phyloP scores from a whole-genome alignment of 2,329 filamentous ascomycete genomes.

The Myriosclerotinia curreyana region DNA sequence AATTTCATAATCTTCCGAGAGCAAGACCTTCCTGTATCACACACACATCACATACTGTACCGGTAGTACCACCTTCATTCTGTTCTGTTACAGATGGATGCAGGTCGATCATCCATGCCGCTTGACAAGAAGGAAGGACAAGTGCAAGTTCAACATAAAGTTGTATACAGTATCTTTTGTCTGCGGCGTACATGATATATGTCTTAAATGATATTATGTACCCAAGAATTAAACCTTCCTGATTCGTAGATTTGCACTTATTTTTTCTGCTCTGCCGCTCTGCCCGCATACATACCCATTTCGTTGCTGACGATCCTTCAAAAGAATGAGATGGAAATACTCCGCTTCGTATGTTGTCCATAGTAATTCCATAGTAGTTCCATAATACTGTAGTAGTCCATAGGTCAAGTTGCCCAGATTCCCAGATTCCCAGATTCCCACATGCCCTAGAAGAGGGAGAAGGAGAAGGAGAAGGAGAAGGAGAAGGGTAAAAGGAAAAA shows the following conservation, averaged over 20 bases:
- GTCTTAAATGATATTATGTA: conserved; percentile 17
- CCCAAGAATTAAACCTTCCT: conserved; percentile 7
- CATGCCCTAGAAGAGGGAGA: background rate
- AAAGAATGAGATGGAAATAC: background rate
- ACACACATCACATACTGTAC: too few relatives aligned
- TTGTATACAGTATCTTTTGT: too few relatives aligned
- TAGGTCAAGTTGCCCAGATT: too few relatives aligned
- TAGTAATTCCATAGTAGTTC: background rate
- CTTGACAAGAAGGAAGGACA: too few relatives aligned
- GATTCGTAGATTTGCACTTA: conserved; percentile 17
- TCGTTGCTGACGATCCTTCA: conserved; percentile 15
- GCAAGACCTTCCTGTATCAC: conserved; percentile 1
- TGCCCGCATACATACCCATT: conserved; percentile 13
- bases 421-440: background rate
- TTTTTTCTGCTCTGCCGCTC: conserved; percentile 19
- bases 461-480: background rate
- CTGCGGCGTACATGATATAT: conserved; percentile 10
- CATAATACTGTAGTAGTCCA: too few relatives aligned
- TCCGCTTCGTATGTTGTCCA: conserved; percentile 5
- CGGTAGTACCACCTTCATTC: background rate
- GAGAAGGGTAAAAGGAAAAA: background rate
- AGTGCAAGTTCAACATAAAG: too few relatives aligned
- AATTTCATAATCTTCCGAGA: background rate
- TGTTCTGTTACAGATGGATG: background rate
- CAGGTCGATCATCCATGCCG: conserved; percentile 12